Conservation (phyloP, 257 asterid genomes). For the Solanum appendiculatum region DNA sequence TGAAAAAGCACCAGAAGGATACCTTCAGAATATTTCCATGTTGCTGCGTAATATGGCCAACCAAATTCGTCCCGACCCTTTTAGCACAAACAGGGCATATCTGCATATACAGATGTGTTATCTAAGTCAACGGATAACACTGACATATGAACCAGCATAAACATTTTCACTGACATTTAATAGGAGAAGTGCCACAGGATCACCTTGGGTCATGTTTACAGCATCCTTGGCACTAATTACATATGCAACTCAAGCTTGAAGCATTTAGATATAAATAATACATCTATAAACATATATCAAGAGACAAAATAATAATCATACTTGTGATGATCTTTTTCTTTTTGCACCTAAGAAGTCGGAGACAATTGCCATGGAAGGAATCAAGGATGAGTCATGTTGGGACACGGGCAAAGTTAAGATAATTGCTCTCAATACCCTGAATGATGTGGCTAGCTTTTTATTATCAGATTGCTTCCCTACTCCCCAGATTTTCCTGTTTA, state of each 20-base stretch:
- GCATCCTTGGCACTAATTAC: neutral
- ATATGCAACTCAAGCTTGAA: neutral
- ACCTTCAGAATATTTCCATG: neutral
- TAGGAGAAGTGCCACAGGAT: neutral
- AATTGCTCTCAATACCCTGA: neutral
- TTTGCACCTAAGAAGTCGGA: neutral
- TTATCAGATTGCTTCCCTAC: neutral
- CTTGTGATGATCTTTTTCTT: neutral
- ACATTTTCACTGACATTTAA: neutral
- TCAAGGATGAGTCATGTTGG: neutral
- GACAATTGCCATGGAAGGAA: neutral
- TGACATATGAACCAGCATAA: neutral
- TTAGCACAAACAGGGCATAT: neutral
- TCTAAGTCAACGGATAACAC: neutral
- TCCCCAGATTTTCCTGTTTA: neutral
- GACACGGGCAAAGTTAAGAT: neutral
- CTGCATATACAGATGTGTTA: neutral
- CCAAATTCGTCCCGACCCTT: neutral
- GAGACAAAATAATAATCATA: neutral
- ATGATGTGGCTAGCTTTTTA: neutral
- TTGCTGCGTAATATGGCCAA: slow-evolving; percentile 2
- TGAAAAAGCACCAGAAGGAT: neutral
- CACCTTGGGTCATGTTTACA: neutral
- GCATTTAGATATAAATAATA: neutral
- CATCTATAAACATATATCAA: neutral